Conservation (phyloP, 345 rosid species). For the Eucalyptus globulus region DNA sequence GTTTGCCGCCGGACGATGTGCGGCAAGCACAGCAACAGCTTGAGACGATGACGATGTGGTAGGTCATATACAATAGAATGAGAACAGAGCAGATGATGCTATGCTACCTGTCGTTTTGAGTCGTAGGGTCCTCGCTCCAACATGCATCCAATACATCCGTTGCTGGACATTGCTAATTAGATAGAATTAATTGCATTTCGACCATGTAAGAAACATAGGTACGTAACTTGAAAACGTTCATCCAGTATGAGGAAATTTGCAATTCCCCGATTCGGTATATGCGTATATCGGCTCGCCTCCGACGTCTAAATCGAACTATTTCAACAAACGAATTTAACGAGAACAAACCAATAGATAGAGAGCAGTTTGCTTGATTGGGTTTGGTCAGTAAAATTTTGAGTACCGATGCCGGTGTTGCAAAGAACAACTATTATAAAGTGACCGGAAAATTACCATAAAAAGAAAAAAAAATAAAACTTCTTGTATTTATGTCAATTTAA, state of each 20-base stretch:
- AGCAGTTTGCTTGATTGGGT: too few species aligned
- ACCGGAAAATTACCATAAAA: too few species aligned
- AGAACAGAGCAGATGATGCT: neutral
- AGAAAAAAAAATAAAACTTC: too few species aligned
- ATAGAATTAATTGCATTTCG: neutral
- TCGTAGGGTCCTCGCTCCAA: neutral
- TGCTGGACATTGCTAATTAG: neutral
- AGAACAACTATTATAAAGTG: neutral
- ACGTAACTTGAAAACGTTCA: too few species aligned
- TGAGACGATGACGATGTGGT: neutral
- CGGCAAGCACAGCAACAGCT: neutral
- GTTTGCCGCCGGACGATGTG: neutral
- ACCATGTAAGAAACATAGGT: too few species aligned
- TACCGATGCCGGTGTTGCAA: too few species aligned
- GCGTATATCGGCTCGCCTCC: neutral
- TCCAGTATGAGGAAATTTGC: neutral
- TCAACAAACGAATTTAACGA: neutral
- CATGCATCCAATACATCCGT: too few species aligned
- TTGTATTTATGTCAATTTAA: too few species aligned
- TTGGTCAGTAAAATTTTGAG: too few species aligned
- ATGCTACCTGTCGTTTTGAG: neutral
- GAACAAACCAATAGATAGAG: neutral
- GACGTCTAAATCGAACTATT: neutral
- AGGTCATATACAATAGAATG: neutral
- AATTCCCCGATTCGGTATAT: neutral